Percentiles rank a stretch among this genome's conserved stretches.
These are phyloP conservation scores for Athelia sp. DNA, from an alignment of 1,284 basidiomycete genomes.

Conservation along the genomic window DNA sequence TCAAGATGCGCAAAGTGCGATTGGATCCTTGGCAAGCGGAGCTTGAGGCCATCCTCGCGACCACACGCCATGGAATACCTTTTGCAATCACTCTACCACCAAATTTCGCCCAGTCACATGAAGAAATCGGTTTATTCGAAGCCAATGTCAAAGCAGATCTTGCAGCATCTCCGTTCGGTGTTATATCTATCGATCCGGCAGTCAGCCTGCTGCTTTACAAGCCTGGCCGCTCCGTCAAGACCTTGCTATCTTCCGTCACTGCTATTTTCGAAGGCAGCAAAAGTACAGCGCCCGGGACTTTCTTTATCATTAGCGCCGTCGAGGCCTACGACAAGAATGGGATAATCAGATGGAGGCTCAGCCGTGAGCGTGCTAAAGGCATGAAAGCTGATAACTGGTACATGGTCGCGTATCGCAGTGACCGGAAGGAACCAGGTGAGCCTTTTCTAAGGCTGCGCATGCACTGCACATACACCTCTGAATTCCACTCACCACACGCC, in stretches of 20 bases:
- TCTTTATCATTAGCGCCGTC: conserved; percentile 14
- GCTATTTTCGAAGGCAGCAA: conserved; percentile 9
- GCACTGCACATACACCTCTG: too few species aligned
- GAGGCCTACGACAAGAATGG: conserved; percentile 16
- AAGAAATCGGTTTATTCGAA: neutral
- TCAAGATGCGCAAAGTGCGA: conserved; percentile 11
- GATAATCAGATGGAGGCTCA: conserved; percentile 24
- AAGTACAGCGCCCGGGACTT: conserved; percentile 12
- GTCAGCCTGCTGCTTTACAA: conserved; percentile 20
- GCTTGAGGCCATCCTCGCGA: conserved; percentile 16
- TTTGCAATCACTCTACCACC: conserved; percentile 13
- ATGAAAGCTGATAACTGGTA: conserved; percentile 22
- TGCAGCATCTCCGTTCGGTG: too few species aligned
- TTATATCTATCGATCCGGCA: conserved; percentile 7
- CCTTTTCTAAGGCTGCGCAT: too few species aligned
- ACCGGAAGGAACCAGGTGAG: conserved; percentile 1
- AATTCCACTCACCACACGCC: too few species aligned
- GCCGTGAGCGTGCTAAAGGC: conserved; percentile 13
- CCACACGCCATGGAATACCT: conserved; percentile 12
- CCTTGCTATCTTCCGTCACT: conserved; percentile 7
- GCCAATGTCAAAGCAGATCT: neutral
- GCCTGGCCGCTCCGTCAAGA: conserved; percentile 4
- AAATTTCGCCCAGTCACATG: conserved; percentile 1
- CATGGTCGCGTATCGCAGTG: conserved; percentile 15
- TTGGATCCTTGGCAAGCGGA: conserved; percentile 19